Evolutionary conservation across 345 rosid genomes (phyloP), one percentile per base, ranked within the genome.

Genomic region (Hirschfeldia incana): DNA sequence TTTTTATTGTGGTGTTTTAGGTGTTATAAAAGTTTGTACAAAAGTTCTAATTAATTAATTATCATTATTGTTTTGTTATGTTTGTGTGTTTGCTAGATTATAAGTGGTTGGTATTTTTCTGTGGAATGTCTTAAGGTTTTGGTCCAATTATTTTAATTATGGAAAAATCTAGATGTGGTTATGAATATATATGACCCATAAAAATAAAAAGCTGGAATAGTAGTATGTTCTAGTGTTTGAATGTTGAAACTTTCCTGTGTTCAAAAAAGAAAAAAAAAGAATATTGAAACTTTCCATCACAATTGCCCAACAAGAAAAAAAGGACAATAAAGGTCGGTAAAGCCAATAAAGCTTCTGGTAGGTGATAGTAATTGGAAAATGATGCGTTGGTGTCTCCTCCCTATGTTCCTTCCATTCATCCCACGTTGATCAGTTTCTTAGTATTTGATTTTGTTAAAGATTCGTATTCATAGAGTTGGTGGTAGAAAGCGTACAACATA

Each of bases 261-360:
- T 21, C 21, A 21, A 21, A 21, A 21, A 21, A 21, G n/a, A 21
- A 1, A 21, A 21, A 21, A 21, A 21, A 21, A 21, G 64, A 57
- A 65, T 11, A 57, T 17, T 58, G 51, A 49, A 73, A 73, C n/a
- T 73, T 72, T 49, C 28, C 75, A 74, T 67, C 69, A 79, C 63
- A 79, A 74, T 68, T 69, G 68, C 53, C 67, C 63, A 69, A 75
- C 79, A 74, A 74, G 57, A 49, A 49, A 49, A 44, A 36, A 39
- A 46, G 74, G 74, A 74, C 82, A 69, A 69, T 28, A 79, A 6
- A 61, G 57, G 70, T 73, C 51, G 82, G 82, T 79, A 79, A 79
- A 46, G 82, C 78, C 74, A 49, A 79, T 37, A 68, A 79, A 79
- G 7, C 30, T 65, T 63, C 53, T 69, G 33, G 76, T 80, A 71